Base-by-base conservation (phyloP, 116 monocot genomes). In the Zostera marina region DNA sequence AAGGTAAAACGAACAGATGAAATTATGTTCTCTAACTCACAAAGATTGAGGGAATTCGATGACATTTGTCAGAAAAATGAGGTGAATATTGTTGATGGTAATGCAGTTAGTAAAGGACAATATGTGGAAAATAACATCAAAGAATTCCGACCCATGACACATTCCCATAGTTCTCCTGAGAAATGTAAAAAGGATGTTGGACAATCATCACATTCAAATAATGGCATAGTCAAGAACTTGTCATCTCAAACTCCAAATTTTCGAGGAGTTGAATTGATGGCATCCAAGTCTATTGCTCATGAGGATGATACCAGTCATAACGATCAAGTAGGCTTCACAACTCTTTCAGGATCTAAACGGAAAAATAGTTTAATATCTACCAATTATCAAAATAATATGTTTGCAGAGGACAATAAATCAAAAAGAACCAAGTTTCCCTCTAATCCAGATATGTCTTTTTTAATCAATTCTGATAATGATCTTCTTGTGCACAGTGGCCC, bases 391-490 rank as follows among this genome's bases (percentile, higher is more conserved):
- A 80, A 73, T 25, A 72, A 74, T 66, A 66, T 44, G 38, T 47
- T 60, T 61, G 53, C 21, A 48, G 54, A 51, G 56, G 76, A 67
- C 45, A 46, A 7, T 46, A 46, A 46, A 9, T 46, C 11, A 11
- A 46, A 46, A 46, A 46, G n/a, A 46, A 3, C n/a, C 14, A 46
- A 46, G n/a, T 13, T 46, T 46, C 74, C 62, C 69, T 76, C 79
- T 62, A 74, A 67, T 16, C 74, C 77, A 53, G 81, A 79, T 56
- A 52, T 64, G 61, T 74, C 64, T n/a, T 70, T 78, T 63, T 86
- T 76, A 52, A 48, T 66, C 17, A 92, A 81, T 64, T 93, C 74
- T 78, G 83, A 81, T 52, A 93, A 87, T 62, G 74, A 79, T 54
- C 66, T 60, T 8, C 87, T 81, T 15, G 78, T 73, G 22, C 68